Evolutionary conservation across 805 yeast genomes (phyloP), one percentile per base, ranked within the genome.

Genomic region (Naumovozyma baii): DNA sequence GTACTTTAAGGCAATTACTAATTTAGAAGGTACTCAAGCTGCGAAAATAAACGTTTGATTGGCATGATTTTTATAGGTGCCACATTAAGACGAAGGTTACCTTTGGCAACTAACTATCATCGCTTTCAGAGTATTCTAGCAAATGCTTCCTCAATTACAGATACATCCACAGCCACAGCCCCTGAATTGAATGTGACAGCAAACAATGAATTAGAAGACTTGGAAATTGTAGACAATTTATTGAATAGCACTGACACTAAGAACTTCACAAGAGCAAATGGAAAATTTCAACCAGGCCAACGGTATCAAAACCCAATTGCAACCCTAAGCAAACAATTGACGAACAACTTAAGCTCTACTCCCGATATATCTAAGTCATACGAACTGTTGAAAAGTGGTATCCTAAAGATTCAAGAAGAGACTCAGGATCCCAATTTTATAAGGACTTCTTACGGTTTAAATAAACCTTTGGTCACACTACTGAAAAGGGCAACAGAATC

Each of bases 381-480:
- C 10, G 26, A 22, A 7, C 26, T 22, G 26, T 13, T 29, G 5
- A 29, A 29, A 13, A 29, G 5, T 8, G 31, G 31, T 12, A n/a
- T 29, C 31, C 7, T 5, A 9, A n/a, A 13, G 15, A n/a, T 29
- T 29, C 15, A n/a, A 12, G 31, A 29, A 29, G 31, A 29, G 13
- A 29, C 13, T 29, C 14, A 8, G 5, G 13, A 29, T 14, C 31
- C 31, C 5, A 14, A 29, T 12, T 29, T 8, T 29, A 5, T 29
- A 5, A 9, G 13, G 13, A 46, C 47, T 37, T 46, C 55, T 3
- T 45, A 42, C 35, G 53, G 48, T 26, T 45, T 51, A 19, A 51
- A 45, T 33, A 42, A 41, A 15, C 51, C 50, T 4, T 40, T 51
- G 15, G 29, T 29, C 5, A 42, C 36, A 18, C 39, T 51, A 20